Conservation (phyloP, 164 flowering plant species). For the Kalanchoe fedtschenkoi region DNA sequence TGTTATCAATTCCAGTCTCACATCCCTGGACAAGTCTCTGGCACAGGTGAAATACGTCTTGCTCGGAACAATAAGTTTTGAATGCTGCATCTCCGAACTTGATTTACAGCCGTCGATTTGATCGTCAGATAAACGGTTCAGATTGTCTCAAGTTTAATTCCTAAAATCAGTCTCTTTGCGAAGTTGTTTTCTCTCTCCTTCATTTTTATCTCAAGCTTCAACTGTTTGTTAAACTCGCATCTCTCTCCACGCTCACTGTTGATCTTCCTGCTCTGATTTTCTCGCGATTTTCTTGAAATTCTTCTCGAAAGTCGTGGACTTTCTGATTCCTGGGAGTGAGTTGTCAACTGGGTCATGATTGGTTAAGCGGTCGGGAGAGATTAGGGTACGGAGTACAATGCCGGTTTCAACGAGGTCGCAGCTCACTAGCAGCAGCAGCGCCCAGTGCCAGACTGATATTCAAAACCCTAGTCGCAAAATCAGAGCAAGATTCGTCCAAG, state of each 20-base stretch:
- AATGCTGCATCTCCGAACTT: background rate
- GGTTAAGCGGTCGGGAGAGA: background rate
- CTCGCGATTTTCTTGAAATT: background rate
- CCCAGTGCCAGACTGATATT: constrained; percentile 4
- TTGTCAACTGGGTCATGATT: background rate
- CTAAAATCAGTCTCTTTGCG: background rate
- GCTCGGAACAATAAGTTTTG: background rate
- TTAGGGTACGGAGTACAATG: background rate
- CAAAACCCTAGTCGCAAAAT: constrained; percentile 14
- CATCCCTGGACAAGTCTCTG: background rate
- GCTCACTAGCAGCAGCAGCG: constrained; percentile 12
- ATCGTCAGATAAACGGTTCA: background rate
- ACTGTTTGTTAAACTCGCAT: background rate
- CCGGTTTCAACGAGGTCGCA: constrained; percentile 10
- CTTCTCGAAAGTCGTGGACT: background rate
- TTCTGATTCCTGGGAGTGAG: background rate
- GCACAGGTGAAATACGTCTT: background rate
- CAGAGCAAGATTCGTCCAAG: constrained; percentile 23
- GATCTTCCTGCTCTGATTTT: background rate
- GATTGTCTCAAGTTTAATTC: background rate
- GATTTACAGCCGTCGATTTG: background rate
- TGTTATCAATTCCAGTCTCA: background rate
- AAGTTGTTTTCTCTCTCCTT: background rate
- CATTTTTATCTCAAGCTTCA: background rate
- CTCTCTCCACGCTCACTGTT: too few relatives aligned